Evolutionary conservation across 2,329 filamentous ascomycete species (phyloP).

Genomic region (Knoxdaviesia proteae): DNA sequence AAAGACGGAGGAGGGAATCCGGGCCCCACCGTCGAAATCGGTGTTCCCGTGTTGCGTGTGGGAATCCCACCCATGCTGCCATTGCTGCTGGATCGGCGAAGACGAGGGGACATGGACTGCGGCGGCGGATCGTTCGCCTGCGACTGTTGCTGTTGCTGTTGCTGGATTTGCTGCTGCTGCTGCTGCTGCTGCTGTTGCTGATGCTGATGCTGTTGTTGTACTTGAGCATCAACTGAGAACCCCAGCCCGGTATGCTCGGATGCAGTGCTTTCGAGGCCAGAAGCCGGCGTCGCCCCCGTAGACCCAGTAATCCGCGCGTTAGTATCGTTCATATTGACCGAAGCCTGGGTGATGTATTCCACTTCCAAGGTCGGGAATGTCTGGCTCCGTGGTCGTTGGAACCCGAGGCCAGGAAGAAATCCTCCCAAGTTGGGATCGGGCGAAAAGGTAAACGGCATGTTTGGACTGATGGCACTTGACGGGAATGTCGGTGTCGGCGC

Average conservation of each 20-base stretch:
- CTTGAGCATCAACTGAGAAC: slow-evolving; percentile 18
- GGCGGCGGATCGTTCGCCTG: slow-evolving; percentile 2
- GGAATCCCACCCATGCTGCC: background rate
- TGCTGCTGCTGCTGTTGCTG: slow-evolving; percentile 15
- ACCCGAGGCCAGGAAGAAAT: slow-evolving; percentile 27
- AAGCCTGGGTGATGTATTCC: slow-evolving; percentile 28
- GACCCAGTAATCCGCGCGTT: slow-evolving; percentile 28
- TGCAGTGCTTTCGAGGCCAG: slow-evolving; percentile 28
- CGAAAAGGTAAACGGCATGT: slow-evolving; percentile 53
- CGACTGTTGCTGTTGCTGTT: slow-evolving; percentile 25
- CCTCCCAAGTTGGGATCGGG: slow-evolving; percentile 50
- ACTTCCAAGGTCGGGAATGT: slow-evolving; percentile 60
- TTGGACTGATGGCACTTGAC: slow-evolving; percentile 50
- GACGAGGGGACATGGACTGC: background rate
- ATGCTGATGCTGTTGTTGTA: slow-evolving; percentile 21
- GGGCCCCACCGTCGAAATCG: background rate
- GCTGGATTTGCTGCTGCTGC: slow-evolving; percentile 9
- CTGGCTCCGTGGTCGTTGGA: slow-evolving; percentile 62
- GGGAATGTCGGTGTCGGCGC: slow-evolving; percentile 27
- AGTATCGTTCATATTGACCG: slow-evolving; percentile 15
- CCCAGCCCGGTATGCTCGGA: slow-evolving; percentile 21
- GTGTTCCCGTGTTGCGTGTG: no score
- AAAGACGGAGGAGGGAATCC: background rate
- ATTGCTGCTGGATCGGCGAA: background rate
- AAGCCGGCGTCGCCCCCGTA: slow-evolving; percentile 25